phyloP scores from a whole-genome alignment of 2,329 filamentous ascomycete species.

The Fusarium hostae region DNA sequence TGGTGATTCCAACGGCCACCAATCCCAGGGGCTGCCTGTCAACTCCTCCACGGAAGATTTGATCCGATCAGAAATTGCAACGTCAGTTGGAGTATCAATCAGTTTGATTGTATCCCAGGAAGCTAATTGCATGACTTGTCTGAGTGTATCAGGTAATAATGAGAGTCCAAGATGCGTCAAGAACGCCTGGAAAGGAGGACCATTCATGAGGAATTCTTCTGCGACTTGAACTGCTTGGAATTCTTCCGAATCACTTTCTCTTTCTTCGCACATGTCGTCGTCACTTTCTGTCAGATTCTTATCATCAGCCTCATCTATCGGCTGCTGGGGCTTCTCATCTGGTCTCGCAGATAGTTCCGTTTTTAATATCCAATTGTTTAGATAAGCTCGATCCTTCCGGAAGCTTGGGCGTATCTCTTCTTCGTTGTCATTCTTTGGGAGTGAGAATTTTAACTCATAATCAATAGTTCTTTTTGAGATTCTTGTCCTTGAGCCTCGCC shows the following conservation, averaged over 20 bases:
- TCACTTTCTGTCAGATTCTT: background rate
- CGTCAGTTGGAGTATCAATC: background rate
- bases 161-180: background rate
- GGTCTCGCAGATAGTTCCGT: background rate
- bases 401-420: background rate
- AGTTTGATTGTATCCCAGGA: background rate
- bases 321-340: background rate
- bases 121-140: constrained; percentile 1
- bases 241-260: background rate
- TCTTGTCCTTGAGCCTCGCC: background rate
- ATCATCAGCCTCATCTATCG: background rate
- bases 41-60: background rate
- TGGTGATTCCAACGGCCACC: background rate
- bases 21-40: constrained; percentile 7
- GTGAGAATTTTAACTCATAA: background rate
- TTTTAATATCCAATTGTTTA: background rate
- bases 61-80: background rate
- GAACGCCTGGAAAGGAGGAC: background rate
- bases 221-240: background rate
- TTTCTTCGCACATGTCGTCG: background rate
- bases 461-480: background rate
- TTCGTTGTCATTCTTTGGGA: background rate
- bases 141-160: background rate
- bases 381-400: background rate
- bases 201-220: background rate